Conservation (phyloP, 139 green algal species). For the Tetradesmus lagerheimii region DNA sequence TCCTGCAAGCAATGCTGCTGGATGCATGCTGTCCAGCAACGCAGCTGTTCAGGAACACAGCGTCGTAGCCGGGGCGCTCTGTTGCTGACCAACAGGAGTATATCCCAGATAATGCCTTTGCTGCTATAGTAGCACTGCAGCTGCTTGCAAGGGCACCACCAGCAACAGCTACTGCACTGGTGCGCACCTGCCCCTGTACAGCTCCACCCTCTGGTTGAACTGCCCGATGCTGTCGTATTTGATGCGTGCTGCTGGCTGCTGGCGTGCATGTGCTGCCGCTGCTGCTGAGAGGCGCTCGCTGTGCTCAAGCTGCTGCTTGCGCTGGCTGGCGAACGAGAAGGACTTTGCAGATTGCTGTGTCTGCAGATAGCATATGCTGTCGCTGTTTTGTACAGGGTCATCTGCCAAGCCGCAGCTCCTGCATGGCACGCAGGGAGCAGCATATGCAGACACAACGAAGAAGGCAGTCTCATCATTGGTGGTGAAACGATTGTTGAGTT, state of each 20-base stretch:
- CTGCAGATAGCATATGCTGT: constrained; percentile 28
- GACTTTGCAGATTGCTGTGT: constrained; percentile 47
- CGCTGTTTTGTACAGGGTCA: neutral
- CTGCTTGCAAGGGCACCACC: neutral
- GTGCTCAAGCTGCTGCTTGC: constrained; percentile 37
- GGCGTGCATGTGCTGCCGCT: neutral
- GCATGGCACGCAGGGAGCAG: neutral
- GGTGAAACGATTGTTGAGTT: too few relatives aligned
- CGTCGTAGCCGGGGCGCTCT: neutral
- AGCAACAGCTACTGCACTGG: neutral
- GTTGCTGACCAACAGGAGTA: neutral
- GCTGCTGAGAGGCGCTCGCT: constrained; percentile 10
- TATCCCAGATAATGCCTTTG: too few relatives aligned
- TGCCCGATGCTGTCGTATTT: constrained; percentile 63
- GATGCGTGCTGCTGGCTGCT: constrained; percentile 26
- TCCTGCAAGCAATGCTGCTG: neutral
- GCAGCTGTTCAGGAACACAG: neutral
- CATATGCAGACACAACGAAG: too few relatives aligned
- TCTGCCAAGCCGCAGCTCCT: neutral
- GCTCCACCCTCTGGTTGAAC: constrained; percentile 69
- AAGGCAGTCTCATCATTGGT: too few relatives aligned
- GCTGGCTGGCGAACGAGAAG: constrained; percentile 6
- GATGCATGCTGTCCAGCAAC: neutral
- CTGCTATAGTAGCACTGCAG: neutral
- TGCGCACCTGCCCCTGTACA: constrained; percentile 76